A percentile compares a stretch with the other conserved stretches of the same genome.
phyloP scores from a whole-genome alignment of 768 basidiomycete species.

The Tephrocybe sp. region DNA sequence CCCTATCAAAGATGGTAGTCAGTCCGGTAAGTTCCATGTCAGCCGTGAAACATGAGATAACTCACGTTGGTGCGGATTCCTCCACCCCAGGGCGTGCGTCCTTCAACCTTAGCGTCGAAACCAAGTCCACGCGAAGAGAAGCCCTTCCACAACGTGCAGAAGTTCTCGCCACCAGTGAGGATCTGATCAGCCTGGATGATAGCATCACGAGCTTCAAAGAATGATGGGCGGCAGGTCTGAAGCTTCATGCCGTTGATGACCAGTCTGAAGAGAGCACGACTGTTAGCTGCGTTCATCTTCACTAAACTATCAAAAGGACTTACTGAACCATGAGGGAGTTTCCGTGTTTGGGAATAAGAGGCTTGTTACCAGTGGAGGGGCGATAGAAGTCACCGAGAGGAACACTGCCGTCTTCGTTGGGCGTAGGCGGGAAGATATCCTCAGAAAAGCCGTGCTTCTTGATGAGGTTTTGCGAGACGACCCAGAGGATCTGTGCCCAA shows the following conservation, averaged over 20 bases:
- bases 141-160: conserved; percentile 81
- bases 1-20: background rate
- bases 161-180: conserved; percentile 92
- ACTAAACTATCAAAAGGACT: conserved; percentile 19
- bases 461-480: conserved; percentile 72
- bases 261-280: conserved; percentile 40
- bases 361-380: conserved; percentile 41
- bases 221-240: conserved; percentile 86
- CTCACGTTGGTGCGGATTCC: conserved; percentile 71
- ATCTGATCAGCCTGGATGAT: conserved; percentile 89
- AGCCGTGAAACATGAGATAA: background rate
- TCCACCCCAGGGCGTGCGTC: conserved; percentile 91
- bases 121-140: conserved; percentile 86
- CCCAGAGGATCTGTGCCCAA: conserved; percentile 91
- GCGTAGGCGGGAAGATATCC: conserved; percentile 77
- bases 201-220: conserved; percentile 88
- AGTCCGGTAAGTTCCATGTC: too few species aligned
- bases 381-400: conserved; percentile 78
- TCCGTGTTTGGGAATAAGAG: conserved; percentile 85
- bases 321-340: conserved; percentile 80
- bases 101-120: conserved; percentile 65
- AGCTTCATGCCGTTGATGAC: conserved; percentile 93
- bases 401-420: conserved; percentile 58
- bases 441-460: conserved; percentile 79
- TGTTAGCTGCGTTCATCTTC: background rate